phyloP scores from a whole-genome alignment of 2,329 filamentous ascomycete species.

The Phialophora expanda region DNA sequence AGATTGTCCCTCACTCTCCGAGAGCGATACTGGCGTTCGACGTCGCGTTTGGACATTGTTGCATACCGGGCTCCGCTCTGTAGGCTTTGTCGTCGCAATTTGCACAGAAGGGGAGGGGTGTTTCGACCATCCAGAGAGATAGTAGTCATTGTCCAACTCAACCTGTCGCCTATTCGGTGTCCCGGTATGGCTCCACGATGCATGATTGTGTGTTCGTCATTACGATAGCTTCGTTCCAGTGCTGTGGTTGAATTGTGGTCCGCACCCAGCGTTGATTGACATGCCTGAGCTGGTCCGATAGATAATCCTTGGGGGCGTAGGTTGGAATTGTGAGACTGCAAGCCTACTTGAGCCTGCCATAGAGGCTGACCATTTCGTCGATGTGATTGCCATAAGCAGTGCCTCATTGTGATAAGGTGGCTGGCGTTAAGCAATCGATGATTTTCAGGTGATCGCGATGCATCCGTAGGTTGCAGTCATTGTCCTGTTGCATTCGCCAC shows the following conservation, averaged over 20 bases:
- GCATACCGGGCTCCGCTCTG: too few relatives aligned
- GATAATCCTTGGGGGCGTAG: not conserved
- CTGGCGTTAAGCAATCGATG: not conserved
- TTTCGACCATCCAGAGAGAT: too few relatives aligned
- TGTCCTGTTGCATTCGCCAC: slow-evolving; percentile 6
- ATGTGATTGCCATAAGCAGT: not conserved
- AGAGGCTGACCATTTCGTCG: not conserved
- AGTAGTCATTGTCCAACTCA: too few relatives aligned
- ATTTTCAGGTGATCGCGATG: not conserved
- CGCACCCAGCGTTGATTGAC: not conserved
- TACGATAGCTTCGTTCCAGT: not conserved
- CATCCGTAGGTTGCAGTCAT: not conserved
- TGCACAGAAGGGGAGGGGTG: too few relatives aligned
- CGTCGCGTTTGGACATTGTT: not conserved
- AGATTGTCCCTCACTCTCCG: not conserved
- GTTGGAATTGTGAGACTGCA: not conserved
- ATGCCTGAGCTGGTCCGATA: not conserved
- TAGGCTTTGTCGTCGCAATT: too few relatives aligned
- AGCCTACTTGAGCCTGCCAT: not conserved
- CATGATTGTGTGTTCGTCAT: not conserved
- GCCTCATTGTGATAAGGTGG: not conserved
- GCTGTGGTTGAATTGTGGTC: not conserved
- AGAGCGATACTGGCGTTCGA: not conserved
- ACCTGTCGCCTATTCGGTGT: not conserved
- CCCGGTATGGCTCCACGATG: not conserved